Base-by-base conservation (phyloP, 108 stramenopile species). In the Nitzschia inconspicua region DNA sequence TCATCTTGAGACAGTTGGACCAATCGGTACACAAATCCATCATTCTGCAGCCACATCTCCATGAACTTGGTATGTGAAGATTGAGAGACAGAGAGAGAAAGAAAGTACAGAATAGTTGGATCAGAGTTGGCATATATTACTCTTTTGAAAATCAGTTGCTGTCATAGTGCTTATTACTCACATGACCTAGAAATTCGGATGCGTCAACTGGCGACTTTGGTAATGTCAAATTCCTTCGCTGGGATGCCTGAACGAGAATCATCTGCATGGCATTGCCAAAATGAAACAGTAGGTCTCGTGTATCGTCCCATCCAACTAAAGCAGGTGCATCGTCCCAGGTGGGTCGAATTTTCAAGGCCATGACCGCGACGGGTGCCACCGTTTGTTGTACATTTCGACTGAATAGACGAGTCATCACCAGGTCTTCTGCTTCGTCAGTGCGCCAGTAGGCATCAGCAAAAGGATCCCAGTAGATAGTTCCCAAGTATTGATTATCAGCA, bases 1-100 rank as follows among this genome's bases (percentile, higher is more conserved):
- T 63, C 34, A n/a, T 63, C 62, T 30, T 63, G 49, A 1, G 65
- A 65, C 1, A 65, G 30, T 28, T 54, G 53, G 3, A 29, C 54
- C 30, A 65, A 47, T 8, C 65, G 49, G 0, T 65, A 14, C 19
- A 65, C 19, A 47, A 65, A 65, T 1, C 65, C 65, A 28, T 65
- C 65, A 53, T 65, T 65, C n/a, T 56, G 49, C 3, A 65, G 22
- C 65, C 65, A 65, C 49, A 52, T 37, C 20, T 32, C 40, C 49
- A 63, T 40, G 49, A 63, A 63, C 63, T 63, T 20, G 14, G 7
- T 13, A 10, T 57, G 37, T 11, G 10, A 27, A 51, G n/a, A 28
- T 13, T 22, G 28, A n/a, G 14, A 39, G 37, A 39, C 10, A 39
- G 14, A 39, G 37, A 39, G 37, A 39, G 14, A 39, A 14, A 0